phyloP scores from a whole-genome alignment of 1,284 basidiomycete genomes.

The Irpex sp. region DNA sequence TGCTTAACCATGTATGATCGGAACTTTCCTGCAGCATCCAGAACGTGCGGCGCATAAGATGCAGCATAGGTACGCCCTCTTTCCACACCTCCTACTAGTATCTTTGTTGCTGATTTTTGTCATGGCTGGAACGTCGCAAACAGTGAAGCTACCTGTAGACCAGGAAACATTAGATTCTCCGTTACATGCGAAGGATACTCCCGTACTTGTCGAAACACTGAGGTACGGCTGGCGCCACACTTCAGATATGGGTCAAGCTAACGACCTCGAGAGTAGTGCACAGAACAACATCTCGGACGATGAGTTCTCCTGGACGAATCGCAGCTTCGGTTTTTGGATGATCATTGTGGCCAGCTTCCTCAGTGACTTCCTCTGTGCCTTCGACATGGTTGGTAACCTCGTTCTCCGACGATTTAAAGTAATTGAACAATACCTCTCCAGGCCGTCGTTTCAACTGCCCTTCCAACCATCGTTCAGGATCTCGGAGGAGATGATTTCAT shows the following conservation, averaged over 20 bases:
- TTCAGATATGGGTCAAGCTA: not conserved
- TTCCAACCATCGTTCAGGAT: constrained; percentile 12
- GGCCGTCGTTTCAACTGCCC: constrained; percentile 15
- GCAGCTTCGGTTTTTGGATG: constrained; percentile 37
- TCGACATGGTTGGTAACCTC: constrained; percentile 7
- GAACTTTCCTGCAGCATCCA: no score
- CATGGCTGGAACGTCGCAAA: not conserved
- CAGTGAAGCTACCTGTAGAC: not conserved
- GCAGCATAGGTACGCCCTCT: no score
- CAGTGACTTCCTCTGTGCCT: not conserved
- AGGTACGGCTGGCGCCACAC: not conserved
- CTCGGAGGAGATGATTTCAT: constrained; percentile 14
- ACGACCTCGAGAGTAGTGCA: not conserved
- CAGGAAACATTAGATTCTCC: not conserved
- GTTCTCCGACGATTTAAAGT: not conserved
- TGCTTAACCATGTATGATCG: no score
- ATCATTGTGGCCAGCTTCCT: constrained; percentile 34
- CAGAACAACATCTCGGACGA: not conserved
- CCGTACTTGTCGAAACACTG: not conserved
- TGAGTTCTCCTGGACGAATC: not conserved
- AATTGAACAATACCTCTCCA: not conserved
- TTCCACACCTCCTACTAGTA: no score
- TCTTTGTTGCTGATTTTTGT: no score
- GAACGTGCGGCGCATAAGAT: no score
- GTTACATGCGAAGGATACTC: not conserved